Evolutionary conservation across 2,329 filamentous ascomycete genomes (phyloP).

Genomic region (Colletotrichum falcatum): DNA sequence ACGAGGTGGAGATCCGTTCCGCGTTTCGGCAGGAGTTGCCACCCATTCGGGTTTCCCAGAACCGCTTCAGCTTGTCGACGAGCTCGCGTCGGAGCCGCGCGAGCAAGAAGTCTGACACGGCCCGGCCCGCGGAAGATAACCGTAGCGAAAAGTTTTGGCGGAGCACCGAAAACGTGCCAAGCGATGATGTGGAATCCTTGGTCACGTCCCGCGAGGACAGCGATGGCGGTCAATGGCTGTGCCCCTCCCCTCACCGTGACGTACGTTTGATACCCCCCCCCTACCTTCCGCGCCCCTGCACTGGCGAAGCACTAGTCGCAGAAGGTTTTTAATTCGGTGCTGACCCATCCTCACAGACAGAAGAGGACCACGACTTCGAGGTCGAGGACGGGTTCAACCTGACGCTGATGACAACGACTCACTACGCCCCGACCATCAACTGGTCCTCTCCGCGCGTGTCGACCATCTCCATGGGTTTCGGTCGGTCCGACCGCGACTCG

Average conservation of each 20-base stretch:
- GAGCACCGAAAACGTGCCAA: neutral
- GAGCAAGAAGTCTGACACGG: slow-evolving; percentile 13
- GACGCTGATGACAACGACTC: slow-evolving; percentile 3
- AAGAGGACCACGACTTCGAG: slow-evolving; percentile 13
- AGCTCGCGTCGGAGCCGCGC: slow-evolving; percentile 22
- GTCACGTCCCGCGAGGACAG: slow-evolving; percentile 23
- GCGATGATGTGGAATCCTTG: slow-evolving; percentile 21
- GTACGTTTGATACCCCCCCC: slow-evolving; percentile 1
- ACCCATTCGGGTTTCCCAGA: slow-evolving; percentile 7
- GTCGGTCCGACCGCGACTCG: slow-evolving; percentile 8
- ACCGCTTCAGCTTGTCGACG: neutral
- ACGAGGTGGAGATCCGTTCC: neutral
- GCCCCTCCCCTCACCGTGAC: neutral
- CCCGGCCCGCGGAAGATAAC: neutral
- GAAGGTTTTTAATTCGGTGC: neutral
- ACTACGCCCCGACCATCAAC: slow-evolving; percentile 27
- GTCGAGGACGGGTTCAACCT: slow-evolving; percentile 25
- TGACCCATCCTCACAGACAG: neutral
- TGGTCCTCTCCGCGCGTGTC: slow-evolving; percentile 40
- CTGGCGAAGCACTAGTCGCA: no score
- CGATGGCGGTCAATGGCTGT: slow-evolving; percentile 16
- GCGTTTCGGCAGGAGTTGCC: slow-evolving; percentile 16
- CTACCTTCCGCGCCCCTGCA: no score
- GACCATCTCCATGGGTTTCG: slow-evolving; percentile 38
- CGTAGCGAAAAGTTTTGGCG: no score